Percentiles rank a stretch among this genome's conserved stretches.
phyloP scores from a whole-genome alignment of 495 filamentous ascomycete genomes.

The Penicillium pancosmium region DNA sequence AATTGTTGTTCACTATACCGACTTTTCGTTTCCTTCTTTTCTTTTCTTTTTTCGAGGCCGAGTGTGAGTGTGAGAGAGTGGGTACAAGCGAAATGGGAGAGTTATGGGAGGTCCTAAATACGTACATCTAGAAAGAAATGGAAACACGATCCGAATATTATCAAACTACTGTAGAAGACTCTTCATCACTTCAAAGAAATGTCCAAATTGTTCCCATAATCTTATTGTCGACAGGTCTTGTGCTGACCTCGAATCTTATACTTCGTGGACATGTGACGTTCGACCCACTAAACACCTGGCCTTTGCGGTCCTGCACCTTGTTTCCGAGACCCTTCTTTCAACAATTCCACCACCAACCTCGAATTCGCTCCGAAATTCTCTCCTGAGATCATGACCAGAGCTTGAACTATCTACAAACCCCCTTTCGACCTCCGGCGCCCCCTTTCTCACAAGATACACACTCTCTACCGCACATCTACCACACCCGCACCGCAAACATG shows the following conservation, averaged over 20 bases:
- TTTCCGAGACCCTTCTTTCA: slow-evolving; percentile 6
- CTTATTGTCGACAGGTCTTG: too few species aligned
- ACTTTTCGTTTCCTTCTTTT: background rate
- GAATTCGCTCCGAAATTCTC: background rate
- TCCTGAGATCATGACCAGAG: slow-evolving; percentile 10
- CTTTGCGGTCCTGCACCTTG: slow-evolving; percentile 22
- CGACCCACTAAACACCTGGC: slow-evolving; percentile 39
- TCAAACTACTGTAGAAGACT: background rate
- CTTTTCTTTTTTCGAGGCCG: background rate
- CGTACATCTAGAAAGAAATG: slow-evolving; percentile 8
- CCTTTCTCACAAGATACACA: slow-evolving; percentile 2
- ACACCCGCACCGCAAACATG: slow-evolving; percentile 36
- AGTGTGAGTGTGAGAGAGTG: background rate
- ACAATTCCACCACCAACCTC: slow-evolving; percentile 13
- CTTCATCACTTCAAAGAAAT: too few species aligned
- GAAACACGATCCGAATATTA: slow-evolving; percentile 3
- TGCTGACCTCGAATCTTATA: slow-evolving; percentile 8
- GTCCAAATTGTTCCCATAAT: too few species aligned
- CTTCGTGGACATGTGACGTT: slow-evolving; percentile 30
- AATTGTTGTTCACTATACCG: background rate
- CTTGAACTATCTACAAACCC: background rate
- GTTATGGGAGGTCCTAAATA: background rate
- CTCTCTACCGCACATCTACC: slow-evolving; percentile 15
- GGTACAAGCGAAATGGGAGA: background rate
- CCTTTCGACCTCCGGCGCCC: slow-evolving; percentile 1